Base-by-base conservation (phyloP, 495 filamentous ascomycete species). In the Hypoxylon subgilvum region DNA sequence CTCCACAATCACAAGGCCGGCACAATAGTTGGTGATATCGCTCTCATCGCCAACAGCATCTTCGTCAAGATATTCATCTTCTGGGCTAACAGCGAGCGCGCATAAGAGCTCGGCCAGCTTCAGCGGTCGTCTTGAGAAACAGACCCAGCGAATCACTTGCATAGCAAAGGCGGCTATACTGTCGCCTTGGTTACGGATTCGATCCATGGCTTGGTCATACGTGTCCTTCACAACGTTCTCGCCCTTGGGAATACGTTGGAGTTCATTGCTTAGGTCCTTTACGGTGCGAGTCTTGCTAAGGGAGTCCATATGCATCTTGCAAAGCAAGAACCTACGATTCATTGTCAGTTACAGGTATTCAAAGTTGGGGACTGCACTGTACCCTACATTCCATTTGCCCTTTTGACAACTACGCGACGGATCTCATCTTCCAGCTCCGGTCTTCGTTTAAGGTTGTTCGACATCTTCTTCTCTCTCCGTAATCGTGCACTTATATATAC, bases 291-390 rank as follows among this genome's bases (percentile, higher is more conserved):
- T 67, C 28, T 67, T 66, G 13, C 36, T 62, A n/a, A 79, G 54
- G 22, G 70, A 67, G 44, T 73, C 71, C 3, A 76, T 41, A 48
- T 76, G 70, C 34, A 75, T 67, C 51, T 57, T 69, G 35, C 74
- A 72, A 23, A 78, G 63, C 5, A 79, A 61, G 48, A 79, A 77
- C 75, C 76, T 74, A 48, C 6, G 14, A 43, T 13, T 23, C 1
- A 21, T 58, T 7, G 52, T 42, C 34, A 49, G 18, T 22, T 25
- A 16, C 36, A 14, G n/a, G 8, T 42, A 30, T 8, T 21, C 17
- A n/a, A 23, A 42, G 3, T 28, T 22, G 0, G 12, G 18, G 5
- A 23, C 8, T 30, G 5, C 12, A 35, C 18, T 14, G 25, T 4
- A 46, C 27, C 58, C 9, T 47, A 62, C 58, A 62, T 62, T 42